phyloP scores from a whole-genome alignment of 306 rosid genomes.

The Parietaria judaica region DNA sequence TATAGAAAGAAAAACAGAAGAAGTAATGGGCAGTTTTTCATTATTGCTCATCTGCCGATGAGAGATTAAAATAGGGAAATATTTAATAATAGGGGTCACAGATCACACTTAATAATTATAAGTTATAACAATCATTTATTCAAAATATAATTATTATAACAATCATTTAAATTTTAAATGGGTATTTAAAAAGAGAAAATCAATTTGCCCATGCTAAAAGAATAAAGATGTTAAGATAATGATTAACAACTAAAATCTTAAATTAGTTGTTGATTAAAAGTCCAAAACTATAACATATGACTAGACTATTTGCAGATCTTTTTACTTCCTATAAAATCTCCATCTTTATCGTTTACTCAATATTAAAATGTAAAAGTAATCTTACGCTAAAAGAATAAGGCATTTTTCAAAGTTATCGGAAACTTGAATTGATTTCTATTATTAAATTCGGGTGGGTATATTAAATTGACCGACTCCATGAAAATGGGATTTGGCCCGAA shows the following conservation, averaged over 20 bases:
- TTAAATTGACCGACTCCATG: background rate
- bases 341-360: background rate
- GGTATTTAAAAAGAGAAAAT: no score
- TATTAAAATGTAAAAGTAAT: background rate
- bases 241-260: no score
- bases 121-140: no score
- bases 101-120: no score
- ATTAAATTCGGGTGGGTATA: background rate
- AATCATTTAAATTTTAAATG: no score
- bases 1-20: background rate
- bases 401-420: no score
- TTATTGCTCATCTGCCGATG: background rate
- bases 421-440: background rate
- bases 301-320: background rate
- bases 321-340: background rate
- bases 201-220: no score
- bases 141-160: no score
- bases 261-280: no score
- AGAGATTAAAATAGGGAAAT: background rate
- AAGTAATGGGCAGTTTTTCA: background rate
- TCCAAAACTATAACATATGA: no score
- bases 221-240: no score
- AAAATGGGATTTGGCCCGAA: conserved; percentile 8
- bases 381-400: background rate
- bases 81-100: no score